Conservation (phyloP, 371 early-diverging fungal genomes). For the Mucor saturninus region DNA sequence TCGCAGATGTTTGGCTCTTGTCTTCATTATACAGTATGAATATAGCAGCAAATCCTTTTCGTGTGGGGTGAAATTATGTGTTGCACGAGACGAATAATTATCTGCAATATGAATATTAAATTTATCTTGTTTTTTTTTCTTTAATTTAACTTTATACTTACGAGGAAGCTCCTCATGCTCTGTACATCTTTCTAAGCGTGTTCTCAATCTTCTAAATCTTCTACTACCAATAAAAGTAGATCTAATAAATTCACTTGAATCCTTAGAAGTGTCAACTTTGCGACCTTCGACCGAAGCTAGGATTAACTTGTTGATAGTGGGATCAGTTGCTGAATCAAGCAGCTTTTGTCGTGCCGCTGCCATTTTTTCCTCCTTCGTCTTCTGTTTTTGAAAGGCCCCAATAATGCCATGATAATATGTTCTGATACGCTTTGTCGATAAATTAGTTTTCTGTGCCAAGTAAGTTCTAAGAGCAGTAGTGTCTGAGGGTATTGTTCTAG, state of each 20-base stretch:
- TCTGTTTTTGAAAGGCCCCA: slow-evolving; percentile 5
- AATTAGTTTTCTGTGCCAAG: slow-evolving; percentile 1
- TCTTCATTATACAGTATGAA: slow-evolving; percentile 27
- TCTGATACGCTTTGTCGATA: slow-evolving; percentile 2
- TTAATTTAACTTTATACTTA: not conserved
- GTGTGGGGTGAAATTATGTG: slow-evolving; percentile 1
- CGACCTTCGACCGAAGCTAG: slow-evolving; percentile 18
- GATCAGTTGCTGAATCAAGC: not conserved
- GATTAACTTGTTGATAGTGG: slow-evolving; percentile 16
- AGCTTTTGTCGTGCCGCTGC: not conserved
- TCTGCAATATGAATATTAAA: not conserved
- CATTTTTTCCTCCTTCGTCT: not conserved
- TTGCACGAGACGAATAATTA: not conserved
- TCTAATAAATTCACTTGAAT: slow-evolving; percentile 4
- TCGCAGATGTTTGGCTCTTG: slow-evolving; percentile 5
- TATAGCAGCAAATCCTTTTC: slow-evolving; percentile 24
- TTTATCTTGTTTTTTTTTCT: not conserved
- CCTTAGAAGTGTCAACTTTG: slow-evolving; percentile 4
- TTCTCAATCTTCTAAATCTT: slow-evolving; percentile 12
- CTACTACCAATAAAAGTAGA: slow-evolving; percentile 28
- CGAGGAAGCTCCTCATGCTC: not conserved
- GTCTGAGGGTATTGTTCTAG: slow-evolving; percentile 11
- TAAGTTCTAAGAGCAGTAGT: not conserved
- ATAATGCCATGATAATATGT: slow-evolving; percentile 12
- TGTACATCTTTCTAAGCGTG: not conserved